Evolutionary conservation across 192 early-diverging fungal genomes (phyloP).

Genomic region (Podila epigama): DNA sequence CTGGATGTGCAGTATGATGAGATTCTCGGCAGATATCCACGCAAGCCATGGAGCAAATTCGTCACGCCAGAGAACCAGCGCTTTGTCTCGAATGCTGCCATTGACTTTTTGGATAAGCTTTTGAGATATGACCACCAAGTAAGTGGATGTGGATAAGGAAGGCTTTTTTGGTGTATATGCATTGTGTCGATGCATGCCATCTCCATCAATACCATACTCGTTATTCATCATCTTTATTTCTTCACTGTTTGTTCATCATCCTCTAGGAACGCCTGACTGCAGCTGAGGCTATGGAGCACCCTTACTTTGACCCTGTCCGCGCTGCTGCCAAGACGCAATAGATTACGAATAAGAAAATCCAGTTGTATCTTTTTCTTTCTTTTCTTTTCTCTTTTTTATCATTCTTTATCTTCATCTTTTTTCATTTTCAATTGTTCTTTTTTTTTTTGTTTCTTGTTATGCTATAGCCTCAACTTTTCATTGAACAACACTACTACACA

Average conservation of each 20-base stretch:
- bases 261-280: conserved; percentile 75
- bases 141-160: too few species aligned
- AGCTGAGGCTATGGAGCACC: conserved; percentile 88
- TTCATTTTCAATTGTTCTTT: too few species aligned
- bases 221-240: background rate
- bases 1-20: conserved; percentile 91
- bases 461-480: background rate
- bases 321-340: conserved; percentile 51
- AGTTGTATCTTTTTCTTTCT: background rate
- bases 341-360: conserved; percentile 2
- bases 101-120: conserved; percentile 91
- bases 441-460: background rate
- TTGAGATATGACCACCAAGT: conserved; percentile 90
- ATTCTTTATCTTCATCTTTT: background rate
- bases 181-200: too few species aligned
- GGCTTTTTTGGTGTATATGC: too few species aligned
- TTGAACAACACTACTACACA: background rate
- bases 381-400: background rate
- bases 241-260: background rate
- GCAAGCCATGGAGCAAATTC: conserved; percentile 90
- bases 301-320: conserved; percentile 75
- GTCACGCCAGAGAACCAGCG: conserved; percentile 86
- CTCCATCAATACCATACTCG: background rate
- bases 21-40: conserved; percentile 92
- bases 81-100: conserved; percentile 86